phyloP scores from a whole-genome alignment of 2,329 filamentous ascomycete genomes.

The Domatiomyces catenatus region DNA sequence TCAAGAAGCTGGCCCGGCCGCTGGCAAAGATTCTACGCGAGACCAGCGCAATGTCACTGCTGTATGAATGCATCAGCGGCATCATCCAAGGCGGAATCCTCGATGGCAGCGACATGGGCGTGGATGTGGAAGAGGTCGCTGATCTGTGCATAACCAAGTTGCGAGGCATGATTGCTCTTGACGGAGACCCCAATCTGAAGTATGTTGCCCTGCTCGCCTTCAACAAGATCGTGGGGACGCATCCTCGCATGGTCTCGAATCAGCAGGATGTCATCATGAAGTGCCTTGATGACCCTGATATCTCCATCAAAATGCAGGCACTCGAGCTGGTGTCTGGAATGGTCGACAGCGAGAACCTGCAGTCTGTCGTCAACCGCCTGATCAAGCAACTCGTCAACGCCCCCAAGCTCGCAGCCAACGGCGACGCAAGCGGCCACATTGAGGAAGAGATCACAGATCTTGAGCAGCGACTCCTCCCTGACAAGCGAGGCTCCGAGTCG shows the following conservation, averaged over 20 bases:
- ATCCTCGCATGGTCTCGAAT: conserved; percentile 73
- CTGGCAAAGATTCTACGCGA: conserved; percentile 86
- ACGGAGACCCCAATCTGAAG: conserved; percentile 91
- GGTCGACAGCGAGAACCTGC: conserved; percentile 75
- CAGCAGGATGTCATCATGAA: conserved; percentile 94
- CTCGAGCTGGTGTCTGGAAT: conserved; percentile 85
- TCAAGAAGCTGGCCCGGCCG: conserved; percentile 80
- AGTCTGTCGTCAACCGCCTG: conserved; percentile 68
- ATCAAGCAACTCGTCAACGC: conserved; percentile 67
- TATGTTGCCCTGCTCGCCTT: conserved; percentile 92
- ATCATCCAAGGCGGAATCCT: conserved; percentile 95
- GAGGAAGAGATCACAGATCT: conserved; percentile 34
- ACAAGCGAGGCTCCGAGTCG: conserved; percentile 33
- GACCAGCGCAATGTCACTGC: conserved; percentile 89
- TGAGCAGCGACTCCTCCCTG: conserved; percentile 40
- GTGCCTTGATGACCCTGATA: conserved; percentile 88
- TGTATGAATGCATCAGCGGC: conserved; percentile 97
- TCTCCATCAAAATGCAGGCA: conserved; percentile 86
- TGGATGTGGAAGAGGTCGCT: conserved; percentile 81
- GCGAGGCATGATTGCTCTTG: conserved; percentile 81
- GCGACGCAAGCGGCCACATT: conserved; percentile 23
- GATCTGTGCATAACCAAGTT: conserved; percentile 83
- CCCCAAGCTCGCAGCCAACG: conserved; percentile 38
- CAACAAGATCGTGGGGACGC: conserved; percentile 80
- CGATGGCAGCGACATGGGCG: conserved; percentile 60